phyloP scores from a whole-genome alignment of 2,329 filamentous ascomycete species.

The Lizonia empirigonia region DNA sequence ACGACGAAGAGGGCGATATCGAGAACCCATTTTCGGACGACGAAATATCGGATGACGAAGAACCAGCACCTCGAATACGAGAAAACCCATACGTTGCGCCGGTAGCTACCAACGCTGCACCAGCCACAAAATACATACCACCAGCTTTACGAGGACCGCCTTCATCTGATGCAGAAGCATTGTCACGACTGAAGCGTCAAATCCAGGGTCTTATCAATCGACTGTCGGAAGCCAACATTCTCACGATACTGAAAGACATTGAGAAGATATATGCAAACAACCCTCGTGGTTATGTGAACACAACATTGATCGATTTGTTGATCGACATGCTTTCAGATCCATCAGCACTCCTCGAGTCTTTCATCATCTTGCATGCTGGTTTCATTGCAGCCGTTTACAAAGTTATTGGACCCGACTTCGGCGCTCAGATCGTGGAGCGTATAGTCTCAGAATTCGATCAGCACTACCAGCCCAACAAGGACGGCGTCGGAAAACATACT shows the following conservation, averaged over 20 bases:
- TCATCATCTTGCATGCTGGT: slow-evolving; percentile 86
- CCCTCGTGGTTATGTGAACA: slow-evolving; percentile 86
- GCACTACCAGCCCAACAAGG: slow-evolving; percentile 59
- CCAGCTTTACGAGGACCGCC: slow-evolving; percentile 75
- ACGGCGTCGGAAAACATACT: slow-evolving; percentile 60
- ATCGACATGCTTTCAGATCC: slow-evolving; percentile 80
- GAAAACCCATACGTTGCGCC: slow-evolving; percentile 94
- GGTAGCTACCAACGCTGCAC: slow-evolving; percentile 49
- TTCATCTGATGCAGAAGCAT: slow-evolving; percentile 68
- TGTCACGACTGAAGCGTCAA: slow-evolving; percentile 74
- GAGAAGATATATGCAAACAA: slow-evolving; percentile 83
- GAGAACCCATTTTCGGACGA: slow-evolving; percentile 43
- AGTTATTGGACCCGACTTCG: slow-evolving; percentile 85
- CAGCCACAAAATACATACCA: slow-evolving; percentile 78
- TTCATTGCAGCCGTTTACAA: slow-evolving; percentile 90
- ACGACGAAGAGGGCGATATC: slow-evolving; percentile 30
- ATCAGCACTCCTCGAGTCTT: slow-evolving; percentile 81
- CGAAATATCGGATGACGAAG: slow-evolving; percentile 31
- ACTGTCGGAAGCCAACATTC: slow-evolving; percentile 86
- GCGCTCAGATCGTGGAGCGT: slow-evolving; percentile 80
- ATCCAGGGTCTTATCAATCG: slow-evolving; percentile 90
- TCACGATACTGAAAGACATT: slow-evolving; percentile 81
- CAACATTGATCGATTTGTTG: slow-evolving; percentile 76
- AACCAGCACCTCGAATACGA: slow-evolving; percentile 52
- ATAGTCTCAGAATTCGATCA: slow-evolving; percentile 76